phyloP scores from a whole-genome alignment of 2,329 filamentous ascomycete species.

The Exophiala sideris region DNA sequence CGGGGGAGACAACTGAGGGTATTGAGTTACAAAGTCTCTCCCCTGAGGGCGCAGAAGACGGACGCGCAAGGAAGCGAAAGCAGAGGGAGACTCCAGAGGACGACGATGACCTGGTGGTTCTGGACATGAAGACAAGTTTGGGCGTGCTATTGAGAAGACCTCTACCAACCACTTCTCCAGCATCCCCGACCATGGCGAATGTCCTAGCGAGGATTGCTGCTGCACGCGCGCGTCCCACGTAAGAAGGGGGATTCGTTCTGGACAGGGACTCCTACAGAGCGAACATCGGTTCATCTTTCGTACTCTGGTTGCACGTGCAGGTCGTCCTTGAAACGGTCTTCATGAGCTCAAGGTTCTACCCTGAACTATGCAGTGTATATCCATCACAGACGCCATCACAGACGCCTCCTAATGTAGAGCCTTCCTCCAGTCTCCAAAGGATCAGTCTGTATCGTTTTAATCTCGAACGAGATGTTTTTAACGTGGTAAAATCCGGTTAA shows the following conservation, averaged over 20 bases:
- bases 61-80: not conserved
- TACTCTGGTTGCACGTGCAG: not conserved
- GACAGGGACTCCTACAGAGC: not conserved
- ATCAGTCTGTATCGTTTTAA: too few species aligned
- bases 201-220: conserved; percentile 19
- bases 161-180: not conserved
- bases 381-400: too few species aligned
- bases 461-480: too few species aligned
- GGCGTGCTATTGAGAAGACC: conserved; percentile 13
- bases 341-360: too few species aligned
- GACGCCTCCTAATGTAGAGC: too few species aligned
- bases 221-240: conserved; percentile 11
- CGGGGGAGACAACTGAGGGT: conserved; percentile 12
- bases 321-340: too few species aligned
- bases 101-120: conserved; percentile 19
- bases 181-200: conserved; percentile 12
- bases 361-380: too few species aligned
- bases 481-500: too few species aligned
- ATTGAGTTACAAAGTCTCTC: conserved; percentile 24
- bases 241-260: not conserved
- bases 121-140: conserved; percentile 17
- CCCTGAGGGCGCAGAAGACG: conserved; percentile 6
- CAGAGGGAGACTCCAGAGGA: not conserved
- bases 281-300: not conserved
- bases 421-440: too few species aligned